Conservation (phyloP, 176 grass and related monocot genomes). For the Oropetium thomaeum region DNA sequence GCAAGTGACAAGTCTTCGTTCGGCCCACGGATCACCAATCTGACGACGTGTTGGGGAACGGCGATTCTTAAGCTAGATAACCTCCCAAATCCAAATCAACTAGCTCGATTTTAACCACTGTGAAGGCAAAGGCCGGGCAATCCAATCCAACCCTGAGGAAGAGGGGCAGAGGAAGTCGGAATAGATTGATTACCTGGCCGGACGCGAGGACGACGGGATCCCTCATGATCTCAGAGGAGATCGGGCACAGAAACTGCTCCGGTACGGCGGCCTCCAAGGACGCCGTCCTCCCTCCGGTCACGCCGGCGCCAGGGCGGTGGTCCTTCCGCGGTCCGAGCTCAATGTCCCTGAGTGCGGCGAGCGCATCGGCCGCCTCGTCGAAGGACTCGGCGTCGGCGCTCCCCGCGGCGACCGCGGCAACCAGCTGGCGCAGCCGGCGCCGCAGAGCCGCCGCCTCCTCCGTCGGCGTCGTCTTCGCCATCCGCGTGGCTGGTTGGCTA, state of each 20-base stretch:
- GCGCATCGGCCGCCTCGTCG: conserved; percentile 48
- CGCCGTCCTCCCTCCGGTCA: neutral
- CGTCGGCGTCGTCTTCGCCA: conserved; percentile 30
- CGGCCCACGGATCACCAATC: neutral
- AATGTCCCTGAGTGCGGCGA: conserved; percentile 44
- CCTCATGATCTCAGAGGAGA: conserved; percentile 75
- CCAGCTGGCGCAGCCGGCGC: conserved; percentile 42
- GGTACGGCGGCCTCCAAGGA: conserved; percentile 23
- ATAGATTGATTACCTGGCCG: conserved; percentile 48
- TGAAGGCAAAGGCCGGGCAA: neutral
- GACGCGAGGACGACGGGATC: conserved; percentile 78
- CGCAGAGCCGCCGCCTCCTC: conserved; percentile 43
- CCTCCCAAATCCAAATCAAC: neutral
- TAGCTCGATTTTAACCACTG: neutral
- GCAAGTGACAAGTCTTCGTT: neutral
- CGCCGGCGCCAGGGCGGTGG: neutral
- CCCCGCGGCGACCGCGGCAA: conserved; percentile 37
- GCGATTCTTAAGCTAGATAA: neutral
- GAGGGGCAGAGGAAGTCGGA: neutral
- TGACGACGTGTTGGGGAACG: neutral
- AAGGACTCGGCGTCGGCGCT: conserved; percentile 39
- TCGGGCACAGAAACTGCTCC: conserved; percentile 70
- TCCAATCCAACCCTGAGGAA: neutral
- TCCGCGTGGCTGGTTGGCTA: neutral
- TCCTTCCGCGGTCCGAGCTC: conserved; percentile 34